These are phyloP conservation scores for Kodamaea laetipori DNA, from an alignment of 805 yeast species.

Conservation along the genomic window DNA sequence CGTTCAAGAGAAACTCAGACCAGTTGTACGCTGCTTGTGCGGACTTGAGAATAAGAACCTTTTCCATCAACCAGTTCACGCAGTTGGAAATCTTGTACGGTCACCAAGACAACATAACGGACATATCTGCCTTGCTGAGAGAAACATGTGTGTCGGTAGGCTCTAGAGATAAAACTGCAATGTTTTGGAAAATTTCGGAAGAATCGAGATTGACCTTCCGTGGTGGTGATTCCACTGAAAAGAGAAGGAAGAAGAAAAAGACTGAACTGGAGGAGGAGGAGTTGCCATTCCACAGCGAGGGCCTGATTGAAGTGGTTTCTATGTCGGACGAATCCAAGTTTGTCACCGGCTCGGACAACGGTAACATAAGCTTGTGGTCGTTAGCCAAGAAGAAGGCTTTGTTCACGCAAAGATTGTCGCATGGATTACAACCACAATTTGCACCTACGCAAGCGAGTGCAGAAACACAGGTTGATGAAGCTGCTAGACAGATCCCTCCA, in stretches of 20 bases:
- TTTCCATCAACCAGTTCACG: conserved; percentile 79
- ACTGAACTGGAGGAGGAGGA: conserved; percentile 19
- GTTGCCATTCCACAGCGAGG: conserved; percentile 61
- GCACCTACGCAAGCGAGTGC: conserved; percentile 43
- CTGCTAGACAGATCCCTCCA: conserved; percentile 58
- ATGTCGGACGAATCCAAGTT: conserved; percentile 93
- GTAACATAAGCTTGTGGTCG: conserved; percentile 88
- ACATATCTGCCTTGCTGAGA: conserved; percentile 74
- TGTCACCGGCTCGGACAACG: conserved; percentile 94
- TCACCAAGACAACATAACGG: conserved; percentile 88
- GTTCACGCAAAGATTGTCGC: conserved; percentile 67
- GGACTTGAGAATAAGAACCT: conserved; percentile 87
- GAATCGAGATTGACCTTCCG: conserved; percentile 92
- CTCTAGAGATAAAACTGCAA: conserved; percentile 89
- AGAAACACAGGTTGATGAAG: conserved; percentile 56
- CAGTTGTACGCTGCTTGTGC: conserved; percentile 92
- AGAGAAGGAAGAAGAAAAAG: conserved; percentile 34
- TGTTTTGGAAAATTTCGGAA: conserved; percentile 96
- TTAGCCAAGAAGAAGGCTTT: conserved; percentile 86
- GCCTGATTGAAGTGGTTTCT: conserved; percentile 84
- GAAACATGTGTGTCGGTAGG: conserved; percentile 98
- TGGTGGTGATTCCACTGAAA: conserved; percentile 72
- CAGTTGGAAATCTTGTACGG: conserved; percentile 92
- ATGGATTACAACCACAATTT: conserved; percentile 63
- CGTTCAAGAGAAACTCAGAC: conserved; percentile 78